phyloP scores from a whole-genome alignment of 2,329 filamentous ascomycete genomes.

The Coniella lustricola region DNA sequence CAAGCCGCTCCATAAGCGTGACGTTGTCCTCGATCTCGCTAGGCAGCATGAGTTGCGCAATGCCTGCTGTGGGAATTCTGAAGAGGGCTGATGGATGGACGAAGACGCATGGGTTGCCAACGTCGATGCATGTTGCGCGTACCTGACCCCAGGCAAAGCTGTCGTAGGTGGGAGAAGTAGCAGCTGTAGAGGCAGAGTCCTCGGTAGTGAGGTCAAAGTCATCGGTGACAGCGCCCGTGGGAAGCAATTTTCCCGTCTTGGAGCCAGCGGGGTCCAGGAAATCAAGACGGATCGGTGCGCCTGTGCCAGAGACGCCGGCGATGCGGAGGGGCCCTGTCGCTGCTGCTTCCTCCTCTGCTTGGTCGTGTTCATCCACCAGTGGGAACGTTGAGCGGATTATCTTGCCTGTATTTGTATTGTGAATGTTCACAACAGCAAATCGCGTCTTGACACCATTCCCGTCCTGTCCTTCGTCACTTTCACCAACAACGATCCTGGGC shows the following conservation, averaged over 20 bases:
- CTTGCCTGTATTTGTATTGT: conserved; percentile 67
- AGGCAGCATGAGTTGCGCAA: too few relatives aligned
- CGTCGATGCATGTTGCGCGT: conserved; percentile 30
- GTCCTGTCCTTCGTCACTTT: conserved; percentile 12
- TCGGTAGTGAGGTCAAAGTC: conserved; percentile 22
- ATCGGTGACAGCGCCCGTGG: conserved; percentile 32
- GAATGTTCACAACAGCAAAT: conserved; percentile 49
- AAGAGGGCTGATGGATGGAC: too few relatives aligned
- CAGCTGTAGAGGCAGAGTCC: too few relatives aligned
- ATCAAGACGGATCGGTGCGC: conserved; percentile 28
- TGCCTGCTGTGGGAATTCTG: too few relatives aligned
- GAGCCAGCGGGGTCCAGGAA: conserved; percentile 35
- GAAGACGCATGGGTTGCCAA: conserved; percentile 36
- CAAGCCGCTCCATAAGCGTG: conserved; percentile 26
- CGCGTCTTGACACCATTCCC: conserved; percentile 10
- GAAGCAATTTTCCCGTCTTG: conserved; percentile 32
- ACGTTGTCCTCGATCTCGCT: conserved; percentile 26
- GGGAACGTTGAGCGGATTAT: conserved; percentile 32
- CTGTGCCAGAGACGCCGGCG: conserved; percentile 32
- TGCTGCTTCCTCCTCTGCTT: conserved; percentile 33
- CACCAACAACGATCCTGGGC: too few relatives aligned
- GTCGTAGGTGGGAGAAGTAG: too few relatives aligned
- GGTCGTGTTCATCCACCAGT: conserved; percentile 23
- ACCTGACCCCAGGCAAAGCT: too few relatives aligned
- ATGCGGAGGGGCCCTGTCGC: conserved; percentile 29